Evolutionary conservation across 2,329 filamentous ascomycete genomes (phyloP).

Genomic region (Epicoccum sorghinum): DNA sequence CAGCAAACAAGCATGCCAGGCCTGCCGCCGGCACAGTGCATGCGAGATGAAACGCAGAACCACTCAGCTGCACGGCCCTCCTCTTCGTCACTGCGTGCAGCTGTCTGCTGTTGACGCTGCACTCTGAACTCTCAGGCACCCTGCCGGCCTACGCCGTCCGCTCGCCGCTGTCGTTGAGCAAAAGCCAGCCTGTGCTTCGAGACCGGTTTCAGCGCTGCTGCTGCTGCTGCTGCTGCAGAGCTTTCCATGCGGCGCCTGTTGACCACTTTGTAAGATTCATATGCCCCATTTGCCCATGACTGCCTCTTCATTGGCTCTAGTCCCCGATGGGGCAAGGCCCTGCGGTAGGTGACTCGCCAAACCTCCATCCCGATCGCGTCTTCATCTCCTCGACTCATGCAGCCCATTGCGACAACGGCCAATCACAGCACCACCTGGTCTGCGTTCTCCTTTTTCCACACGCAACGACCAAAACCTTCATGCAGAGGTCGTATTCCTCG

Average conservation of each 20-base stretch:
- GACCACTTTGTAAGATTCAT: background rate
- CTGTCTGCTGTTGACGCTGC: slow-evolving; percentile 5
- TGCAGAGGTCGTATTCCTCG: background rate
- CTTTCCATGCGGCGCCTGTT: slow-evolving; percentile 7
- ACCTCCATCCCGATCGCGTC: slow-evolving; percentile 35
- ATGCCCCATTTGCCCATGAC: slow-evolving; percentile 22
- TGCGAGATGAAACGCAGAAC: slow-evolving; percentile 33
- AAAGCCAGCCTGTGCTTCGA: slow-evolving; percentile 19
- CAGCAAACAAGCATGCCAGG: slow-evolving; percentile 20
- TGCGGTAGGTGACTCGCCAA: slow-evolving; percentile 29
- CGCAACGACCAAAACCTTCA: background rate
- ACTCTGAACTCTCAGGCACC: background rate
- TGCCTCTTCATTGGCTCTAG: slow-evolving; percentile 16
- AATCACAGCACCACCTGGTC: slow-evolving; percentile 25
- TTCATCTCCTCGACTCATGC: slow-evolving; percentile 47
- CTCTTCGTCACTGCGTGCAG: slow-evolving; percentile 20
- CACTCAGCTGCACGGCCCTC: slow-evolving; percentile 19
- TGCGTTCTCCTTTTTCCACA: slow-evolving; percentile 22
- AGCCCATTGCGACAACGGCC: slow-evolving; percentile 11
- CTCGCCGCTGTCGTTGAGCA: slow-evolving; percentile 1
- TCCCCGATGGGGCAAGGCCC: slow-evolving; percentile 22
- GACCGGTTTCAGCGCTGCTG: slow-evolving; percentile 15
- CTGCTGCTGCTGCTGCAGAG: slow-evolving; percentile 4
- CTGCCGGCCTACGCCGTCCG: background rate
- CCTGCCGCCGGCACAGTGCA: slow-evolving; percentile 19